These are phyloP conservation scores for Botrytis pseudocinerea DNA, from an alignment of 2,329 filamentous ascomycete species.

Conservation along the genomic window DNA sequence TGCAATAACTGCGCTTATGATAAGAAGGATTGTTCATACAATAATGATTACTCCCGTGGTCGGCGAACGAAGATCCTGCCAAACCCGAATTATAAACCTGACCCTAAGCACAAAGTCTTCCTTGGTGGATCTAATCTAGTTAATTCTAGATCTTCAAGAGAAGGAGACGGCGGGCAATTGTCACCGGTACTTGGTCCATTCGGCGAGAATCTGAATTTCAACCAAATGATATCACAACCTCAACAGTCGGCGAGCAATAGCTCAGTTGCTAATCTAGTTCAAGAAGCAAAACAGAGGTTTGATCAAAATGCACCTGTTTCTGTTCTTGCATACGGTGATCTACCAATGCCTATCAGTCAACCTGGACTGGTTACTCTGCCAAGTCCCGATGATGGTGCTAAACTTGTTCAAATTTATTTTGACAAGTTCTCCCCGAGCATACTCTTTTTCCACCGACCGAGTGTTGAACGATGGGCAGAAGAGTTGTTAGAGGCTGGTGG, in stretches of 20 bases:
- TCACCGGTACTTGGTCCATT: background rate
- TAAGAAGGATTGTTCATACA: background rate
- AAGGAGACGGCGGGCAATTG: background rate
- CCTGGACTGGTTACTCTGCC: conserved; percentile 46
- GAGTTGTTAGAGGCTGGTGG: conserved; percentile 49
- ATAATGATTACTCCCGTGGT: background rate
- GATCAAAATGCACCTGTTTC: conserved; percentile 41
- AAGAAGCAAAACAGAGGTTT: background rate
- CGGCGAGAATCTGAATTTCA: background rate
- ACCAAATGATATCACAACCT: background rate
- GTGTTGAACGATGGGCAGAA: conserved; percentile 52
- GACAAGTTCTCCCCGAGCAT: conserved; percentile 61
- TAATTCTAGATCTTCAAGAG: background rate
- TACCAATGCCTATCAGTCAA: conserved; percentile 48
- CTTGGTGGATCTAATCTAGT: background rate
- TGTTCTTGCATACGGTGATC: conserved; percentile 36
- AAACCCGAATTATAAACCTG: background rate
- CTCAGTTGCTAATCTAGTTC: too few species aligned
- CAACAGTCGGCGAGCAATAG: background rate
- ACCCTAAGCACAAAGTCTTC: background rate
- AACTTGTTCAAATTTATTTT: conserved; percentile 53
- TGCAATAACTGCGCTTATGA: conserved; percentile 41
- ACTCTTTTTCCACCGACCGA: conserved; percentile 56
- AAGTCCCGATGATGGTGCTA: conserved; percentile 22
- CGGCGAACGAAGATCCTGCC: background rate